Base-by-base conservation (phyloP, 2,329 filamentous ascomycete species). In the Periglandula ipomoeae region DNA sequence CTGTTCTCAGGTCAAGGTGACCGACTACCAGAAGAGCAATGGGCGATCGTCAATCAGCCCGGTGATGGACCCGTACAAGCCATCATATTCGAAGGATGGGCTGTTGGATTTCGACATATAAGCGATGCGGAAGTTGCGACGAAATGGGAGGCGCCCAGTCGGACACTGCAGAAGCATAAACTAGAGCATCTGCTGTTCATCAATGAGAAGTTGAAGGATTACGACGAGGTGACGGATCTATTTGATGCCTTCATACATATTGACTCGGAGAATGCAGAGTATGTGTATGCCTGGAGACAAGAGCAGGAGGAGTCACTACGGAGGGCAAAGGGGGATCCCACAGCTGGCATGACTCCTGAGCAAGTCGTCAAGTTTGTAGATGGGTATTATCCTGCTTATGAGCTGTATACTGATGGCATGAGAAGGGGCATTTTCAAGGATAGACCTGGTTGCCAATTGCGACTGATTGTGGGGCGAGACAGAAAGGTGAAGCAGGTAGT, bases 61-160 rank as follows among this genome's bases (percentile, higher is more conserved):
- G 74, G 74, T 8, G 71, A 77, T 47, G 64, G 61, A 2, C 70
- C 65, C n/a, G 66, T 78, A 22, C 66, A 77, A 22, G 79, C 91
- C 6, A 75, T 95, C 20, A 79, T 95, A 46, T 82, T 95, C 54
- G 89, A 96, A 65, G 89, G 90, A 17, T 95, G 89, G 90, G 93
- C 85, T 64, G 81, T 95, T 11, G 90, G 89, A 3, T 95, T 95
- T 68, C 80, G 82, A 5, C 66, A 84, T 0, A 65, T 90, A 11
- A 58, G 69, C 26, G 65, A 74, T 0, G 61, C 68, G n/a, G 71
- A 75, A 5, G 63, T 79, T 4, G 72, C 74, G 24, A 63, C 81
- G 3, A 73, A 73, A 56, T 70, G 72, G 60, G 76, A 74, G 64
- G 66, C 70, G 46, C 67, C 67, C 56, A 74, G 62, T 64, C 78